Evolutionary conservation across 371 early-diverging fungal species (phyloP), one percentile per base, ranked within the genome.

Genomic region (Nematocida minor): DNA sequence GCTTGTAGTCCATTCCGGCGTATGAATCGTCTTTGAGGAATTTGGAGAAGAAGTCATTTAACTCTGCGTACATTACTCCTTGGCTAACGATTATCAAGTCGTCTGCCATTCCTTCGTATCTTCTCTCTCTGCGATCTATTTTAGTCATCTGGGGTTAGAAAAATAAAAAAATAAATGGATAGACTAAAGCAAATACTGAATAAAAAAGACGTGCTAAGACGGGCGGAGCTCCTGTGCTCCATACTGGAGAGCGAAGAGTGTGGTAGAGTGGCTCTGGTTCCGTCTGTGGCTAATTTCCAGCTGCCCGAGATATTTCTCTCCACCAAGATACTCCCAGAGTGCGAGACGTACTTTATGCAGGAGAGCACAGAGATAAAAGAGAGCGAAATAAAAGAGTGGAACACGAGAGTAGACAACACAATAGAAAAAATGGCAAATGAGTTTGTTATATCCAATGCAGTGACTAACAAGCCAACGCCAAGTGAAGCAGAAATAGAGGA

Each of bases 1-100:
- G 92, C 92, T 86, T 94, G 91, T 97, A 93, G 87, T 96, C 95
- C 87, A 95, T 93, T 84, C 97, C 95, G 83, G 95, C 89, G 85
- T 91, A 93, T 80, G 91, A 91, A 83, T 92, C 91, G 82, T 89
- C 90, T 79, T 89, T 87, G 68, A 83, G 55, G 20, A 47, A 57
- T 47, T 88, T 87, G 80, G 85, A 83, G 83, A 88, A 89, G 83
- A 87, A 84, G 27, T 86, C 86, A 53, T 86, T 83, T 4, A 86
- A 40, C 54, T 86, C 86, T 49, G 86, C 84, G 44, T 82, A 74
- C 9, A 81, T 74, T n/a, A 83, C 25, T 14, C 86, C 86, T 9
- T 74, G 77, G 20, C 31, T 36, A 7, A 74, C 77, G 27, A 74
- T 74, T 22, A 42, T 32, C 38, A 74, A 60, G 48, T 74, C 77